These are phyloP conservation scores for Penicilliopsis zonata DNA, from an alignment of 495 filamentous ascomycete species.

Conservation along the genomic window DNA sequence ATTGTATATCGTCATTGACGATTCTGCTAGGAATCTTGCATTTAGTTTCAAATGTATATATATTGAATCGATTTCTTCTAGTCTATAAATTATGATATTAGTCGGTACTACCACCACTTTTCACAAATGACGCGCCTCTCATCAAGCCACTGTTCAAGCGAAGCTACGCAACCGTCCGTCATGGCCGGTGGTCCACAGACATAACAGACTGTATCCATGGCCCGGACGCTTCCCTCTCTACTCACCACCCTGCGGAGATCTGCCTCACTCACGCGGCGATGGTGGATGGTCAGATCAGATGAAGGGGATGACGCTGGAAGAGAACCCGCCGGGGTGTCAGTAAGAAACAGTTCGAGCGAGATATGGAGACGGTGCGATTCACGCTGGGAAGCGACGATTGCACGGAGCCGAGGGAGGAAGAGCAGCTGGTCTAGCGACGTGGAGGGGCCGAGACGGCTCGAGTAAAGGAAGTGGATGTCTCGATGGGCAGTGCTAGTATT, in stretches of 20 bases:
- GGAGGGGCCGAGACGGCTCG: conserved; percentile 24
- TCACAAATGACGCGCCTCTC: conserved; percentile 61
- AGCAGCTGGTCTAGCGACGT: conserved; percentile 42
- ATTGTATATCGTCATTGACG: too few species aligned
- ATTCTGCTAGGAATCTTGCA: too few species aligned
- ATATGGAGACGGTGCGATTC: conserved; percentile 18
- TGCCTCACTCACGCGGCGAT: conserved; percentile 34
- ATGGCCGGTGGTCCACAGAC: conserved; percentile 69
- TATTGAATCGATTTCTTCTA: too few species aligned
- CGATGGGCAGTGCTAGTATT: conserved; percentile 10
- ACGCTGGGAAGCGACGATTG: conserved; percentile 22
- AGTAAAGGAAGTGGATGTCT: conserved; percentile 32
- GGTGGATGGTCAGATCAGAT: conserved; percentile 24
- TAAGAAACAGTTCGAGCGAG: conserved; percentile 28
- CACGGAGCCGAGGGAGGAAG: conserved; percentile 41
- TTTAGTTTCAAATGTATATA: too few species aligned
- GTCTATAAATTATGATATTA: too few species aligned
- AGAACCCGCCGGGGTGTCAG: conserved; percentile 7
- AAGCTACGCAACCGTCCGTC: conserved; percentile 68
- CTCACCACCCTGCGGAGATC: conserved; percentile 37
- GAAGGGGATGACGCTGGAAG: conserved; percentile 3
- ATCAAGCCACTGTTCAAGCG: conserved; percentile 33
- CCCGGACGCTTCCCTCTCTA: conserved; percentile 25
- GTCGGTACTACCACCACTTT: conserved; percentile 98
- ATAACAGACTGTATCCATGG: conserved; percentile 49